Conservation (phyloP, 805 yeast genomes). For the Nakazawaea holstii region DNA sequence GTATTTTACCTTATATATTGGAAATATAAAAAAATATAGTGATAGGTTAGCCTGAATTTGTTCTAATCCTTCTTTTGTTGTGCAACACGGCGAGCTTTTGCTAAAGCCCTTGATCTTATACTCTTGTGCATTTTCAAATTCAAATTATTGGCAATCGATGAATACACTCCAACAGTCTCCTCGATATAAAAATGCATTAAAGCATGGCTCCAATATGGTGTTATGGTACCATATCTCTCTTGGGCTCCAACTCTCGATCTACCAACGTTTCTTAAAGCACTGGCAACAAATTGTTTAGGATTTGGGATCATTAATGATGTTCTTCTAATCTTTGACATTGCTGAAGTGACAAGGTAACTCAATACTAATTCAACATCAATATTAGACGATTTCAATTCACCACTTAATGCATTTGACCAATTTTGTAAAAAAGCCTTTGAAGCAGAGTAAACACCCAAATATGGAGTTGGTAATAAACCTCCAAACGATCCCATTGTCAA, state of each 20-base stretch:
- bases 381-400: slow-evolving; percentile 63
- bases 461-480: slow-evolving; percentile 89
- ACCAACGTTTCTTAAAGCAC: slow-evolving; percentile 67
- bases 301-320: slow-evolving; percentile 72
- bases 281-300: slow-evolving; percentile 73
- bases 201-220: slow-evolving; percentile 95
- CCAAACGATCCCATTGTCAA: slow-evolving; percentile 97
- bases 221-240: slow-evolving; percentile 76
- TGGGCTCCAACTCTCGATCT: slow-evolving; percentile 83
- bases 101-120: slow-evolving; percentile 79
- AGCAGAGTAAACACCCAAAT: slow-evolving; percentile 90
- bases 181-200: slow-evolving; percentile 80
- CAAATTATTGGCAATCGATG: slow-evolving; percentile 59
- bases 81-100: slow-evolving; percentile 52
- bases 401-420: slow-evolving; percentile 87
- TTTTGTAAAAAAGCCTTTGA: slow-evolving; percentile 92
- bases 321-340: slow-evolving; percentile 90
- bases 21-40: no score
- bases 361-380: slow-evolving; percentile 84
- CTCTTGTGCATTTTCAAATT: slow-evolving; percentile 74
- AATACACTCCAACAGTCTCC: slow-evolving; percentile 76
- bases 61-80: slow-evolving; percentile 8
- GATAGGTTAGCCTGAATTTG: no score
- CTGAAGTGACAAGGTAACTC: slow-evolving; percentile 88
- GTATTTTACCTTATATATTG: no score